These are phyloP conservation scores for Ananas comosus DNA, from an alignment of 176 grass and related monocot genomes.

Conservation along the genomic window DNA sequence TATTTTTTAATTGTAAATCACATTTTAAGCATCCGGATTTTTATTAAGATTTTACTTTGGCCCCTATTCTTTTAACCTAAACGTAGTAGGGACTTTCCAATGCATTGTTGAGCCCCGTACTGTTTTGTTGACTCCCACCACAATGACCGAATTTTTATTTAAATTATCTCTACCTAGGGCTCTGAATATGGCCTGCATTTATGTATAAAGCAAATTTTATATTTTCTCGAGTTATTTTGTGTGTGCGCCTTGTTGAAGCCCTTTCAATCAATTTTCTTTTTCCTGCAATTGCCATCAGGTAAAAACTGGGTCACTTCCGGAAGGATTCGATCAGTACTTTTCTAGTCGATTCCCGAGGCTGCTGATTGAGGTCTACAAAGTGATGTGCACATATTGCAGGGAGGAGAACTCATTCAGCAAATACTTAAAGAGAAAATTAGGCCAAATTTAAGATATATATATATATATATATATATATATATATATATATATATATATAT, in stretches of 20 bases:
- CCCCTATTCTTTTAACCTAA: too few species aligned
- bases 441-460: conserved; percentile 5
- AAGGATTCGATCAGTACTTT: conserved; percentile 81
- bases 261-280: background rate
- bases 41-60: background rate
- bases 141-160: too few species aligned
- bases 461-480: too few species aligned
- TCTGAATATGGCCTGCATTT: too few species aligned
- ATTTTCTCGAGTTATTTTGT: background rate
- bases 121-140: too few species aligned
- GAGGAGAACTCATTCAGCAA: conserved; percentile 69
- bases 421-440: conserved; percentile 41
- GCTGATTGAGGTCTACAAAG: conserved; percentile 79
- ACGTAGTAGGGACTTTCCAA: too few species aligned
- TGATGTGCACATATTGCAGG: conserved; percentile 51
- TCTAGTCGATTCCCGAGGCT: conserved; percentile 68
- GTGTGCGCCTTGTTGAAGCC: background rate
- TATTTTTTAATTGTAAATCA: background rate
- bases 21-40: background rate
- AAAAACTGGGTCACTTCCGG: conserved; percentile 55
- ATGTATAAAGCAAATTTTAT: too few species aligned
- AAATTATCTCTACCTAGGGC: too few species aligned
- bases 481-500: too few species aligned
- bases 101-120: too few species aligned
- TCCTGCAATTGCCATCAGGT: conserved; percentile 30